A percentile compares a stretch with the other conserved stretches of the same genome.
These are phyloP conservation scores for maize (Zea mays) DNA, from an alignment of 176 grass and related monocot species.

Conservation along the genomic window DNA sequence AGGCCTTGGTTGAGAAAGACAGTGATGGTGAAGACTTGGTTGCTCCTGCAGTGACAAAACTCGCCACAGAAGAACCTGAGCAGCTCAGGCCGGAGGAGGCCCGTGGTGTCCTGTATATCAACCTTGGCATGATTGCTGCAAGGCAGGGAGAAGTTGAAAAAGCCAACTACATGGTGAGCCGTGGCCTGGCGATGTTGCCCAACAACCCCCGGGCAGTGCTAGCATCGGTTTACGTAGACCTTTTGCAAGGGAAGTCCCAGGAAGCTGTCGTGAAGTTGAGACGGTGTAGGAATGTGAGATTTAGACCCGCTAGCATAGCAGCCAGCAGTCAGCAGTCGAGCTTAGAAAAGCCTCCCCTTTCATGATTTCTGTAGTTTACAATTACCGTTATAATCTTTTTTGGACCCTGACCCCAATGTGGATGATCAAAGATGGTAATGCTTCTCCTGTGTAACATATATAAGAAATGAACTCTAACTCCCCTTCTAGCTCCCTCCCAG, in stretches of 20 bases:
- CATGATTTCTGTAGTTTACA: slow-evolving; percentile 55
- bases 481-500: slow-evolving; percentile 43
- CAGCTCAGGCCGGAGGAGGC: slow-evolving; percentile 65
- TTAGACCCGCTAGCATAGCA: slow-evolving; percentile 49
- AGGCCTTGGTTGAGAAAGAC: slow-evolving; percentile 60
- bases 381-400: slow-evolving; percentile 46
- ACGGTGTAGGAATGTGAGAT: slow-evolving; percentile 74
- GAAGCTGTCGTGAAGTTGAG: slow-evolving; percentile 72
- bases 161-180: slow-evolving; percentile 56
- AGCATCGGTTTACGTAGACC: slow-evolving; percentile 78
- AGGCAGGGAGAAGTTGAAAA: slow-evolving; percentile 76
- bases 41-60: slow-evolving; percentile 45
- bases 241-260: slow-evolving; percentile 68
- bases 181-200: slow-evolving; percentile 55
- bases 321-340: slow-evolving; percentile 49
- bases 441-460: slow-evolving; percentile 55
- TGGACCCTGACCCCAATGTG: slow-evolving; percentile 41
- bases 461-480: slow-evolving; percentile 48
- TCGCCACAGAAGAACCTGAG: slow-evolving; percentile 49
- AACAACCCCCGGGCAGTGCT: slow-evolving; percentile 69
- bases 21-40: slow-evolving; percentile 64
- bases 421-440: slow-evolving; percentile 41
- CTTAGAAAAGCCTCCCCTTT: slow-evolving; percentile 17
- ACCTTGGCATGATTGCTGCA: slow-evolving; percentile 62
- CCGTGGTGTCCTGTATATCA: slow-evolving; percentile 62